These are phyloP conservation scores for Malassezia globosa DNA, from an alignment of 1,284 basidiomycete species.

Conservation along the genomic window DNA sequence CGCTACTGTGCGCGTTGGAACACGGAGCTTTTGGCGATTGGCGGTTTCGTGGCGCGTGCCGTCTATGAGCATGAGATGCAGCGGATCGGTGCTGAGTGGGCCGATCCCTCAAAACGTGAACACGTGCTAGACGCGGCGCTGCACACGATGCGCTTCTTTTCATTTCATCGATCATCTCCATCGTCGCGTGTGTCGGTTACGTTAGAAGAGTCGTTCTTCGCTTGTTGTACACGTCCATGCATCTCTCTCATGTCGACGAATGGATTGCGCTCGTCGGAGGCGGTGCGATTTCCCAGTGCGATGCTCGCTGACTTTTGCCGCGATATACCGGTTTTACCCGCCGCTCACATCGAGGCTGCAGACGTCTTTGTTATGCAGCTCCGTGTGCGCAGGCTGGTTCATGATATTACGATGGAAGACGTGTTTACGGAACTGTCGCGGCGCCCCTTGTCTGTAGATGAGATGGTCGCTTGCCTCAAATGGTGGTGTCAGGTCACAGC, in stretches of 20 bases:
- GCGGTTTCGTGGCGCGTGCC: constrained; percentile 62
- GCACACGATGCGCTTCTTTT: constrained; percentile 60
- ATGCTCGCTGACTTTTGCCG: constrained; percentile 68
- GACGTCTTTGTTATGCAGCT: constrained; percentile 59
- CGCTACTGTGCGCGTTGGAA: constrained; percentile 42
- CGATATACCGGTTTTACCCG: constrained; percentile 64
- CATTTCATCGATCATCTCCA: constrained; percentile 61
- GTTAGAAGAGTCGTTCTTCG: constrained; percentile 73
- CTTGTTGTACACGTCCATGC: constrained; percentile 51
- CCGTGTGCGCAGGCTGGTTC: constrained; percentile 61
- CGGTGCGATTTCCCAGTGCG: constrained; percentile 68
- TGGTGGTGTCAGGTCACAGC: constrained; percentile 72
- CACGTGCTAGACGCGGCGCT: constrained; percentile 53
- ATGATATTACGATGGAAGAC: constrained; percentile 71
- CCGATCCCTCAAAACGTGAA: constrained; percentile 47
- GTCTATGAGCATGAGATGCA: constrained; percentile 77
- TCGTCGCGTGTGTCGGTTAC: constrained; percentile 68
- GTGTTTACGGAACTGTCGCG: constrained; percentile 67
- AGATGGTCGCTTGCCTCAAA: constrained; percentile 69
- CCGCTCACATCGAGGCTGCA: constrained; percentile 58
- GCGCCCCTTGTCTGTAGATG: constrained; percentile 61
- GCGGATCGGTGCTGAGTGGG: constrained; percentile 48
- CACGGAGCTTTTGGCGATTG: constrained; percentile 48
- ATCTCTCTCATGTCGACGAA: constrained; percentile 69
- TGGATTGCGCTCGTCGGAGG: constrained; percentile 61